phyloP scores from a whole-genome alignment of 768 basidiomycete species.

The Trametes sanguinea region DNA sequence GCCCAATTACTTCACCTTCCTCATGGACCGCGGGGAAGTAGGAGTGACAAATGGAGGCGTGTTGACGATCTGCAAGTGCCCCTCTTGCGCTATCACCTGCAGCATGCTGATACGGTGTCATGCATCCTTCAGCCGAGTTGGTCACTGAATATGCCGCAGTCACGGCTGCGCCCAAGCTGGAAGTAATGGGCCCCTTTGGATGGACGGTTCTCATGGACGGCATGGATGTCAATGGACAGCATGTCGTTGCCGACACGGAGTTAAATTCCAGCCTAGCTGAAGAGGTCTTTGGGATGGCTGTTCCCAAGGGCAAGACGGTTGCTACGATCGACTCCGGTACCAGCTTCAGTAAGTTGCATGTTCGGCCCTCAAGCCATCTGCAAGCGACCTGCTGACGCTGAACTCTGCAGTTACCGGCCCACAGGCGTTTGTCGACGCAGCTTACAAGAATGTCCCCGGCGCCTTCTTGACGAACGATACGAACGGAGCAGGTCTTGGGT shows the following conservation, averaged over 20 bases:
- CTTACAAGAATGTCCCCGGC: constrained; percentile 25
- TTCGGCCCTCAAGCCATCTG: not conserved
- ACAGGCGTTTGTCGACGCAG: constrained; percentile 18
- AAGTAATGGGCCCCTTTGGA: too few relatives aligned
- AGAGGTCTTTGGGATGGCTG: not conserved
- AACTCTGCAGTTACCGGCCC: constrained; percentile 11
- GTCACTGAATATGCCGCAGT: too few relatives aligned
- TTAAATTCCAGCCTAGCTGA: too few relatives aligned
- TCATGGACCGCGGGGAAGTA: not conserved
- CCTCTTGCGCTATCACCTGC: too few relatives aligned
- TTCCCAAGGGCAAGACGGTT: not conserved
- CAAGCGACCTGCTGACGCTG: not conserved
- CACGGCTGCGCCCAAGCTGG: too few relatives aligned
- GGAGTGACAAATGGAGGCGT: constrained; percentile 4
- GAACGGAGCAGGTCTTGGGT: not conserved
- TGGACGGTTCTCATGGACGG: not conserved
- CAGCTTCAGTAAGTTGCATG: not conserved
- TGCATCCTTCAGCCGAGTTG: too few relatives aligned
- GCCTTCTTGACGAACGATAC: not conserved
- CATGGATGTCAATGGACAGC: not conserved
- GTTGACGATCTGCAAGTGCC: constrained; percentile 6
- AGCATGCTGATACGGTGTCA: too few relatives aligned
- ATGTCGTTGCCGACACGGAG: not conserved
- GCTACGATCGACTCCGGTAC: not conserved
- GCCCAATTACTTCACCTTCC: constrained; percentile 14